Evolutionary conservation across 352 stramenopile species (phyloP).

Genomic region (Phytophthora idaei): DNA sequence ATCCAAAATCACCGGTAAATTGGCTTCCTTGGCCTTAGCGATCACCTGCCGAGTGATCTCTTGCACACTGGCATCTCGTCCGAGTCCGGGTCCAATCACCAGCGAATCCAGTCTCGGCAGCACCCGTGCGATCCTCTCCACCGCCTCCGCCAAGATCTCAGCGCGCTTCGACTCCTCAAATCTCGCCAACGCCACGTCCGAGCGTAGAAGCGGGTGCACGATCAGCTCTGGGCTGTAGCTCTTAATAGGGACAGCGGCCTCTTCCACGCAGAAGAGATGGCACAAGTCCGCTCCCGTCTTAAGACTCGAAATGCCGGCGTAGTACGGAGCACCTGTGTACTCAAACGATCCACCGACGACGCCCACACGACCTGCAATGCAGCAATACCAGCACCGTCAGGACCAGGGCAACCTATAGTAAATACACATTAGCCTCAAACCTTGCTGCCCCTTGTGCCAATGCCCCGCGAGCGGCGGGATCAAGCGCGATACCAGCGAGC

Average conservation of each 20-base stretch:
- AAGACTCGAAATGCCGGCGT: conserved; percentile 93
- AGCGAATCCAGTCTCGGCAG: conserved; percentile 74
- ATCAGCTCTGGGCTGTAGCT: conserved; percentile 98
- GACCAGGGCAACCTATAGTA: background rate
- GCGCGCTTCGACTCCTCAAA: conserved; percentile 31
- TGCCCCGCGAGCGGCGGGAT: conserved; percentile 71
- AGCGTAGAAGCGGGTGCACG: conserved; percentile 87
- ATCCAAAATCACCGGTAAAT: conserved; percentile 94
- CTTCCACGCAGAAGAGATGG: conserved; percentile 94
- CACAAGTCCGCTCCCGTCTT: conserved; percentile 95
- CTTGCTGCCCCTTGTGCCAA: conserved; percentile 81
- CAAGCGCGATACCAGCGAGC: conserved; percentile 45
- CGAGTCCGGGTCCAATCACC: conserved; percentile 94
- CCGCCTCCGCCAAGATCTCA: conserved; percentile 32
- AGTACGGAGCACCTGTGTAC: conserved; percentile 98
- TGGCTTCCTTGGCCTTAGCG: conserved; percentile 51
- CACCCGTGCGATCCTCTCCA: conserved; percentile 59
- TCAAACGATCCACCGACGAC: conserved; percentile 96
- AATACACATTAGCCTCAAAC: conserved; percentile 21
- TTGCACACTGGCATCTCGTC: conserved; percentile 89
- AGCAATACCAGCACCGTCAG: background rate
- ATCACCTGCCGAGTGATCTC: conserved; percentile 79
- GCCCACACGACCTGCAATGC: conserved; percentile 78
- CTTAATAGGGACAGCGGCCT: conserved; percentile 97
- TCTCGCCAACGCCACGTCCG: conserved; percentile 38